Evolutionary conservation across 805 yeast species (phyloP).

Genomic region (Candida tallmaniae): DNA sequence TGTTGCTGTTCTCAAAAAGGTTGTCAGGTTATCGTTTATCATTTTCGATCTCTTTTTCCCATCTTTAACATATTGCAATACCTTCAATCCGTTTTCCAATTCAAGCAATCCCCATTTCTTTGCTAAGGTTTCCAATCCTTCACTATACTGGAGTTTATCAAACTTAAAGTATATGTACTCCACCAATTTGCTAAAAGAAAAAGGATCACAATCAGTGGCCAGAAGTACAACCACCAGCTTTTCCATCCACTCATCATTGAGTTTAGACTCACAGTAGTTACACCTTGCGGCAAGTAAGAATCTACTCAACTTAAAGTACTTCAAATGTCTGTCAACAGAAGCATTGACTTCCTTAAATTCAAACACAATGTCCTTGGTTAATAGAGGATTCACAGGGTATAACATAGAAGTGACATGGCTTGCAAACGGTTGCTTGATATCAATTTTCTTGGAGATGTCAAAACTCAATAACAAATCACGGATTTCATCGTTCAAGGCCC

Average conservation of each 20-base stretch:
- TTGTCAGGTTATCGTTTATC: constrained; percentile 27
- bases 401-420: constrained; percentile 56
- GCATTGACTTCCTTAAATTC: constrained; percentile 18
- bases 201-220: constrained; percentile 16
- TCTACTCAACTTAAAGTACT: constrained; percentile 20
- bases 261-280: constrained; percentile 17
- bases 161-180: constrained; percentile 31
- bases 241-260: constrained; percentile 13
- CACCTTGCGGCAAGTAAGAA: constrained; percentile 35
- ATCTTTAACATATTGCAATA: constrained; percentile 11
- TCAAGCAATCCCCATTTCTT: constrained; percentile 27
- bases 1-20: constrained; percentile 32
- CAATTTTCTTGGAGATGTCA: constrained; percentile 67
- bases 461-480: constrained; percentile 52
- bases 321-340: constrained; percentile 8
- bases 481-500: constrained; percentile 67
- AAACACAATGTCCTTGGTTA: constrained; percentile 30
- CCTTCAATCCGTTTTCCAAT: constrained; percentile 27
- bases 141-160: constrained; percentile 22
- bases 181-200: constrained; percentile 19
- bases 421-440: constrained; percentile 67
- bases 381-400: constrained; percentile 17
- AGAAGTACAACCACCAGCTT: constrained; percentile 9
- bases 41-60: constrained; percentile 20
- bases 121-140: constrained; percentile 12